Base-by-base conservation (phyloP, 1,284 basidiomycete genomes). In the Sphaerobolus stellatus region DNA sequence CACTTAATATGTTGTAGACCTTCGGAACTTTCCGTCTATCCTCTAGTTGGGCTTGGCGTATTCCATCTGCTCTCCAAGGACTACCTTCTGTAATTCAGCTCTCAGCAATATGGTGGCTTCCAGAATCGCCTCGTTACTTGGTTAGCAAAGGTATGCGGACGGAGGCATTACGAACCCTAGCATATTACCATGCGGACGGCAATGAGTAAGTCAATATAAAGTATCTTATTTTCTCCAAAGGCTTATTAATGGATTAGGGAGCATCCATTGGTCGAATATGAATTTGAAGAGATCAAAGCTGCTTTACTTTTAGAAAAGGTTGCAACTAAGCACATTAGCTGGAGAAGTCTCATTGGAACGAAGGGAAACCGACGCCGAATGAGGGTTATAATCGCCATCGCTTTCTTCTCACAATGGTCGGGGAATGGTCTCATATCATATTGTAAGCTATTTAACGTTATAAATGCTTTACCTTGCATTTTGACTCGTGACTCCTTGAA, bases 41-140 rank as follows among this genome's bases (percentile, higher is more conserved):
- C 0, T 73, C 62, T 38, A 77, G 72, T 50, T 83, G 81, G 82
- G 67, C 77, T 2, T 84, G 83, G 82, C 69, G 82, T 29, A 77
- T 86, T 43, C 84, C 84, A 0, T 84, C 83, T 20, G 72, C 79
- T 4, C 68, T 87, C 4, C 84, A 88, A 66, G 82, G 75, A 28
- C 63, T 83, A 2, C 81, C 83, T 0, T 83, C 83, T 0, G 62
- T 82, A 40, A 50, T 83, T 27, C 82, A 84, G 61, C 63, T 85
- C 30, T 61, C 68, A 48, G 64, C 83, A 38, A 75, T 85, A 52
- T 77, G 75, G 71, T 75, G 81, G 58, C 73, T 80, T 4, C 83
- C 83, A 1, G 81, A 86, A 61, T 82, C 80, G 0, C 83, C 83
- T 4, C 74, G 83, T 59, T 86, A 77, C 76, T 71, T 84, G 5